Evolutionary conservation across 768 basidiomycete genomes (phyloP).

Genomic region (Lactarius sp.): DNA sequence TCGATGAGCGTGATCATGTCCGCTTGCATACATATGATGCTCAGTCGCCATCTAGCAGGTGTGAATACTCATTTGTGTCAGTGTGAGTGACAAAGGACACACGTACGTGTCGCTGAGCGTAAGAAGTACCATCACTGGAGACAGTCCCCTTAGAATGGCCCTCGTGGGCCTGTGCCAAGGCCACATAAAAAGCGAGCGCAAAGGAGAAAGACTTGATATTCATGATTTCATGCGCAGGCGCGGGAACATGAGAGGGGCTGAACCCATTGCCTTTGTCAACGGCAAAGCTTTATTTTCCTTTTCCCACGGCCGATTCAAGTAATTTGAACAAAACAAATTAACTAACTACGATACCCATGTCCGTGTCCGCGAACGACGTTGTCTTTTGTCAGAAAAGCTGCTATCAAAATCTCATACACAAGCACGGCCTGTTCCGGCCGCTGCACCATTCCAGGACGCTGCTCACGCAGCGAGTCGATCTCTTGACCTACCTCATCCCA

Average conservation of each 20-base stretch:
- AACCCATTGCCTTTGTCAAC: neutral
- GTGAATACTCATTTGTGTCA: neutral
- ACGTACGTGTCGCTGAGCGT: constrained; percentile 89
- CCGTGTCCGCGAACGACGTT: no score
- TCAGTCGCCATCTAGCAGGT: constrained; percentile 73
- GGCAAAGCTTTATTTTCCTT: neutral
- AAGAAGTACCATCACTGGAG: constrained; percentile 36
- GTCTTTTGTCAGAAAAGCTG: neutral
- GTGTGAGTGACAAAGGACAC: neutral
- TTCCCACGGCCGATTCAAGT: neutral
- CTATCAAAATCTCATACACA: constrained; percentile 55
- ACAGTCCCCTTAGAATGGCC: constrained; percentile 27
- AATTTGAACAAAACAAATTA: neutral
- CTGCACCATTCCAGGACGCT: constrained; percentile 80
- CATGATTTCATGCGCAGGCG: constrained; percentile 3
- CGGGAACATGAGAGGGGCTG: neutral
- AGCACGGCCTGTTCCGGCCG: constrained; percentile 57
- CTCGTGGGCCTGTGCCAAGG: constrained; percentile 48
- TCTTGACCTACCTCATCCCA: constrained; percentile 64
- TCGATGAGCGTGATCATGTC: neutral
- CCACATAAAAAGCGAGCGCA: constrained; percentile 8
- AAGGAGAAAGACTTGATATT: constrained; percentile 15
- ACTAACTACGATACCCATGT: neutral
- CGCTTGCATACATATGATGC: constrained; percentile 65
- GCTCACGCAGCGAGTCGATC: constrained; percentile 74